A percentile compares a stretch with the other conserved stretches of the same genome.
Evolutionary conservation across 495 filamentous ascomycete genomes (phyloP).

Genomic region (Neurospora sp.): DNA sequence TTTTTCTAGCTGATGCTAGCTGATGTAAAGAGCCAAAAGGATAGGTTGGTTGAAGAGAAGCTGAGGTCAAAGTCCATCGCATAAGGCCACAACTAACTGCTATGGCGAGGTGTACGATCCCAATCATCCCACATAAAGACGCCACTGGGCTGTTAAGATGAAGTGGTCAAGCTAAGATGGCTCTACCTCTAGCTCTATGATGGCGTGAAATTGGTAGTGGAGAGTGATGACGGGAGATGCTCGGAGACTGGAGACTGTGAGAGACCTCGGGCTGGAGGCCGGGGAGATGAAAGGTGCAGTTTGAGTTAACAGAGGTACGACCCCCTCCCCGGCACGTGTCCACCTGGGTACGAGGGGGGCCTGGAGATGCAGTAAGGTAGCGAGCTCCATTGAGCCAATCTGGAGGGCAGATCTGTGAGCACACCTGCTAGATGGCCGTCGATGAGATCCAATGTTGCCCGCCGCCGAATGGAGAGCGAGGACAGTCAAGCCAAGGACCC

Average conservation of each 20-base stretch:
- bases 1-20: neutral
- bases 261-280: too few species aligned
- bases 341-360: neutral
- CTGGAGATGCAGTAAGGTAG: neutral
- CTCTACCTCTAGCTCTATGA: neutral
- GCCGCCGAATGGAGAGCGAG: neutral
- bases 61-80: neutral
- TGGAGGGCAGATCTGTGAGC: neutral
- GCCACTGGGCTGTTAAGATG: neutral
- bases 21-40: neutral
- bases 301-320: neutral
- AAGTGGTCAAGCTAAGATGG: neutral
- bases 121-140: neutral
- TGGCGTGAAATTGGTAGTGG: neutral
- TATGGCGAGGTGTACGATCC: neutral
- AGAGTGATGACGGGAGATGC: neutral
- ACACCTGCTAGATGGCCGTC: neutral
- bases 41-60: neutral
- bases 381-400: neutral
- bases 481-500: neutral
- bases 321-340: neutral
- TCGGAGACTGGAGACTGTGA: too few species aligned
- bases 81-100: neutral
- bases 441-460: neutral
- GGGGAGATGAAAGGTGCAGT: too few species aligned